A percentile compares a stretch with the other conserved stretches of the same genome.
Conservation (phyloP, 257 asterid genomes). For the Echites panduratus region DNA sequence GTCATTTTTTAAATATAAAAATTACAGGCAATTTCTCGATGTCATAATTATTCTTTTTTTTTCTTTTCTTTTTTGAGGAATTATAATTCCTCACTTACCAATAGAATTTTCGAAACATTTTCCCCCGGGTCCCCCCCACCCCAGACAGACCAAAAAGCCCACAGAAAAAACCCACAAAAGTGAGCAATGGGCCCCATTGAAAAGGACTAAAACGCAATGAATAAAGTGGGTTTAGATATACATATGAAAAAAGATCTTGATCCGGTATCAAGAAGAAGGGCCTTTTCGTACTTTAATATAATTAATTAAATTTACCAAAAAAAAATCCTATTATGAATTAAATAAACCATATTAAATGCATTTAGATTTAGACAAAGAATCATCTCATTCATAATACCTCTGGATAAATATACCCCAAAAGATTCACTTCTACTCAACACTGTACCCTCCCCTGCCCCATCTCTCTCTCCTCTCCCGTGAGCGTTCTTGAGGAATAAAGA, state of each 20-base stretch:
- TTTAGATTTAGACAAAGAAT: background rate
- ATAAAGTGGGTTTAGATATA: no score
- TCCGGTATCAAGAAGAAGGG: background rate
- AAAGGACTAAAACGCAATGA: background rate
- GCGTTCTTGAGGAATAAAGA: background rate
- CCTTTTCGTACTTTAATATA: background rate
- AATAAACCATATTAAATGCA: background rate
- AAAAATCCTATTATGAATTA: background rate
- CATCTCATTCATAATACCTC: background rate
- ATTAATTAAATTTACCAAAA: background rate
- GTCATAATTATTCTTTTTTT: background rate
- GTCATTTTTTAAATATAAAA: no score
- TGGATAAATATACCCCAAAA: background rate
- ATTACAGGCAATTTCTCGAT: no score
- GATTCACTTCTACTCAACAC: background rate
- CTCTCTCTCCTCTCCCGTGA: background rate
- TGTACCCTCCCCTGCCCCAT: background rate
- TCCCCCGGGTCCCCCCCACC: no score
- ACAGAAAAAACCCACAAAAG: background rate
- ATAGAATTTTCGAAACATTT: no score
- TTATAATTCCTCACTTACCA: no score
- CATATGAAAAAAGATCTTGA: background rate
- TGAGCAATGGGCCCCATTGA: background rate
- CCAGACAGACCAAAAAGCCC: background rate
- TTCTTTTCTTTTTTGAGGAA: background rate